Evolutionary conservation across 2,329 filamentous ascomycete species (phyloP).

Genomic region (Claviceps sorghi): DNA sequence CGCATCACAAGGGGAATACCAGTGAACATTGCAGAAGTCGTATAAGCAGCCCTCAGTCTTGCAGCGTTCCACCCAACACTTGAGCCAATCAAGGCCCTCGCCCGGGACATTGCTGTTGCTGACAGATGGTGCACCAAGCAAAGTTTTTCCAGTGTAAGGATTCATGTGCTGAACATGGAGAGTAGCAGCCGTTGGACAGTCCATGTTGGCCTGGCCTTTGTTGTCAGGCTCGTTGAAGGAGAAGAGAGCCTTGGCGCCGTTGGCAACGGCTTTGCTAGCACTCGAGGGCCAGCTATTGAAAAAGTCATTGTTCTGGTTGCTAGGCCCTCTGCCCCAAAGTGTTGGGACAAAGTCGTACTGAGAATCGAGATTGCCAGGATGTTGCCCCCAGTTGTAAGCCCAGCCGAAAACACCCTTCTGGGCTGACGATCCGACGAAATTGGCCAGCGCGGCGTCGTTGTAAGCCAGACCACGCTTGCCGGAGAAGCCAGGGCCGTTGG

Average conservation of each 20-base stretch:
- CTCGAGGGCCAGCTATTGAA: constrained; percentile 37
- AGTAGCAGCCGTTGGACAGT: constrained; percentile 34
- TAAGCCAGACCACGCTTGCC: constrained; percentile 54
- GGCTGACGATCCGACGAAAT: constrained; percentile 29
- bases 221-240: constrained; percentile 62
- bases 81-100: constrained; percentile 35
- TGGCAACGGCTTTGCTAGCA: constrained; percentile 35
- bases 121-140: constrained; percentile 45
- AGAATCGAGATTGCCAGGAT: constrained; percentile 25
- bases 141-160: constrained; percentile 35
- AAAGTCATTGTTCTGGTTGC: constrained; percentile 6
- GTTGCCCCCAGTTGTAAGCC: constrained; percentile 55
- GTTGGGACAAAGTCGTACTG: constrained; percentile 49
- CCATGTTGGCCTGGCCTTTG: constrained; percentile 42
- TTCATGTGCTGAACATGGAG: constrained; percentile 41
- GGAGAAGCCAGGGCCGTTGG: constrained; percentile 10
- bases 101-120: constrained; percentile 39
- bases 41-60: constrained; percentile 27
- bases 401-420: constrained; percentile 33
- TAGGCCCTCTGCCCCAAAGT: constrained; percentile 38
- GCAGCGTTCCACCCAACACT: not conserved
- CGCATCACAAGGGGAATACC: constrained; percentile 40
- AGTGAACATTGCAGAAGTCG: constrained; percentile 50
- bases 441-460: constrained; percentile 42
- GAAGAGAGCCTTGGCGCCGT: constrained; percentile 43